Percentiles rank a stretch among this genome's conserved stretches.
Conservation (phyloP, 306 rosid species). For the Purshia tridentata region DNA sequence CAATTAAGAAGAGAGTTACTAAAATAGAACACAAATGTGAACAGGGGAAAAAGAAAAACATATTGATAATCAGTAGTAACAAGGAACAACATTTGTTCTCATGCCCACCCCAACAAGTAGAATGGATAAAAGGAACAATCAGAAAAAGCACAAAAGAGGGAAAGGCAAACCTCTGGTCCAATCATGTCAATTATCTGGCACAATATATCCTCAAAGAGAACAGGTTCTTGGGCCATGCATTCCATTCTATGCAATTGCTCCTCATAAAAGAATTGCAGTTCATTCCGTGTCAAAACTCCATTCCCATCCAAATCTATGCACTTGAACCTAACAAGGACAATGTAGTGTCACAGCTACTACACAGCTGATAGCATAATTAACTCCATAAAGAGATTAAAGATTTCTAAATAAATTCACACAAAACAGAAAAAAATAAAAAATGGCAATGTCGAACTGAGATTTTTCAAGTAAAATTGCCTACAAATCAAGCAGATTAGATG, state of each 20-base stretch:
- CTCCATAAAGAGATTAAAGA: constrained; percentile 6
- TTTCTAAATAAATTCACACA: constrained; percentile 17
- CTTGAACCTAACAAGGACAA: constrained; percentile 73
- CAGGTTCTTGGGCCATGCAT: constrained; percentile 99
- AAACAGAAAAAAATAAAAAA: not conserved
- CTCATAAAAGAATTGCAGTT: constrained; percentile 96
- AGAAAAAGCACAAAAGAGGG: constrained; percentile 23
- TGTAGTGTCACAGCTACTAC: constrained; percentile 18
- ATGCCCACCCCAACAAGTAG: not conserved
- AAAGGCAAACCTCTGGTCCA: constrained; percentile 76
- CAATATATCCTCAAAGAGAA: constrained; percentile 95
- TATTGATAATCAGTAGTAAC: not conserved
- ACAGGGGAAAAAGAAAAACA: not conserved
- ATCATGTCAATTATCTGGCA: constrained; percentile 98
- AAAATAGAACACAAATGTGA: not conserved
- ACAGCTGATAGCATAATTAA: constrained; percentile 15
- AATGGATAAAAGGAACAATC: not conserved
- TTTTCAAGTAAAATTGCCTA: no score
- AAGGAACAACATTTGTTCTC: not conserved
- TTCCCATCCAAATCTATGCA: constrained; percentile 98
- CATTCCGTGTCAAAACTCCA: constrained; percentile 84
- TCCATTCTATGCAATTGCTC: constrained; percentile 99
- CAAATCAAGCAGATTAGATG: not conserved
- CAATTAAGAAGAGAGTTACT: not conserved
- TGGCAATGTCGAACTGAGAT: no score